Evolutionary conservation across 2,329 filamentous ascomycete species (phyloP).

Genomic region (Microsporum audouinii): DNA sequence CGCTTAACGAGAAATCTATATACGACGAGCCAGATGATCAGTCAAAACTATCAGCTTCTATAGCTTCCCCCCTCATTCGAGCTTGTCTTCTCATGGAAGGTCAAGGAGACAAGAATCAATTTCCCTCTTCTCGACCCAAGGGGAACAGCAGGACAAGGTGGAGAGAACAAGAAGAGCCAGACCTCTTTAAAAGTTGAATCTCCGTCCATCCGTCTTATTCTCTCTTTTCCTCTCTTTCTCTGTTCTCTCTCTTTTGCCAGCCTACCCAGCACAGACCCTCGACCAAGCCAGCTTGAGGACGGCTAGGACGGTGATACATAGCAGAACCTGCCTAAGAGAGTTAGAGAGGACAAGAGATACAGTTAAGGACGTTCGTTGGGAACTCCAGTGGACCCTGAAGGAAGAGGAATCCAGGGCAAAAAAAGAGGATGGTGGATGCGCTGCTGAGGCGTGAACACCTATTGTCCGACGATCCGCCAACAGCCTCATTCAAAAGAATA

Average conservation of each 20-base stretch:
- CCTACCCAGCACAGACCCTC: neutral
- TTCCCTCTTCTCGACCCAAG: neutral
- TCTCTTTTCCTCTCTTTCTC: neutral
- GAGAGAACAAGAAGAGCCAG: neutral
- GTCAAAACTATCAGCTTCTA: neutral
- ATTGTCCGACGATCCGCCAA: neutral
- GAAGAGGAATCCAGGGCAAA: neutral
- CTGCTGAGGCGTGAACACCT: neutral
- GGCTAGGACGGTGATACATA: neutral
- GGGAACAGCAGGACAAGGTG: neutral
- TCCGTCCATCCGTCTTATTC: neutral
- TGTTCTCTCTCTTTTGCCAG: neutral
- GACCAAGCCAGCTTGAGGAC: neutral
- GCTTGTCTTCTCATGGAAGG: neutral
- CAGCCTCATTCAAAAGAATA: neutral
- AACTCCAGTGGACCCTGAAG: neutral
- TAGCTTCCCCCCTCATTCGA: neutral
- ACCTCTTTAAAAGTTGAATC: neutral
- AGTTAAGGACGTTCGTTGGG: neutral
- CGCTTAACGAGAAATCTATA: neutral
- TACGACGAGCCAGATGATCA: neutral
- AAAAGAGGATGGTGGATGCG: neutral
- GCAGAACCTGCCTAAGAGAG: neutral
- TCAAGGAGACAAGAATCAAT: neutral
- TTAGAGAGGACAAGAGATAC: neutral